Percentiles rank a stretch among this genome's conserved stretches.
Evolutionary conservation across 2,329 filamentous ascomycete genomes (phyloP).

Genomic region (Metarhizium anisopliae): DNA sequence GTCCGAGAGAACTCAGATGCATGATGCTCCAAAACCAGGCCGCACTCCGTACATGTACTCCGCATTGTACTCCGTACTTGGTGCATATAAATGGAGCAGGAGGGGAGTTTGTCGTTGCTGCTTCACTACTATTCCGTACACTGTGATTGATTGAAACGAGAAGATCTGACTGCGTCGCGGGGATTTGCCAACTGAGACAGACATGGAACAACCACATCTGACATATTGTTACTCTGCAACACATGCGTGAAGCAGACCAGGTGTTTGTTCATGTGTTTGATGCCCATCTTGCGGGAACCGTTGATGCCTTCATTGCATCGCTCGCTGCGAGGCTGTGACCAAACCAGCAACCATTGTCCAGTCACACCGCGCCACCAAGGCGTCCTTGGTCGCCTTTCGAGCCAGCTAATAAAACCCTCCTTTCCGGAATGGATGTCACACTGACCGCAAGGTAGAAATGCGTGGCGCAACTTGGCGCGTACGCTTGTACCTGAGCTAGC

Average conservation of each 20-base stretch:
- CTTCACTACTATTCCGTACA: no score
- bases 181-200: neutral
- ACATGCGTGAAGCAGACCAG: neutral
- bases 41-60: neutral
- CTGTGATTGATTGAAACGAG: neutral
- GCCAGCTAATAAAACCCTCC: neutral
- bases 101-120: no score
- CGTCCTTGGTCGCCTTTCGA: neutral
- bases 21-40: neutral
- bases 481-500: conserved; percentile 4
- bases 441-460: neutral
- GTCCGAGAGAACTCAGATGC: neutral
- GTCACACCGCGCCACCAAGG: neutral
- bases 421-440: neutral
- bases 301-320: no score
- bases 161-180: neutral
- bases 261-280: neutral
- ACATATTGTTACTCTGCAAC: neutral
- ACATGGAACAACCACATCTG: neutral
- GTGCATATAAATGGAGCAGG: no score
- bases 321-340: no score
- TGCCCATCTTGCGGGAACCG: neutral
- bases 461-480: conserved; percentile 2
- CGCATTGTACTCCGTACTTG: no score
- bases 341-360: no score